Percentiles rank a stretch among this genome's conserved stretches.
Evolutionary conservation across 176 grass and related monocot genomes (phyloP).

Genomic region (Hyparrhenia diplandra): DNA sequence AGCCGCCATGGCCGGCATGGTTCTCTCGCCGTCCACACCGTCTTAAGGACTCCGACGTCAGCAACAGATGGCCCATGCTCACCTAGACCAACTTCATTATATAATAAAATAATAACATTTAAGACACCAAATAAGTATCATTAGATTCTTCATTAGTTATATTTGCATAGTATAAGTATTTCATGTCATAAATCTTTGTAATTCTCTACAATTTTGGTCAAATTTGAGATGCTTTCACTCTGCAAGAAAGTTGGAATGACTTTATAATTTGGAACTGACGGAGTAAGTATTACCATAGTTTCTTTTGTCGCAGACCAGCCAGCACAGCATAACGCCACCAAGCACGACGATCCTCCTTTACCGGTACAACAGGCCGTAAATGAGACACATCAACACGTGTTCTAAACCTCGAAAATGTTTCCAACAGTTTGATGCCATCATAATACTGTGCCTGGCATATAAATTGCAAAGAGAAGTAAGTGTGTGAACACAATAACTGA

Average conservation of each 20-base stretch:
- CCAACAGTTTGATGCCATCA: slow-evolving; percentile 90
- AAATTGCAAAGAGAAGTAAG: slow-evolving; percentile 24
- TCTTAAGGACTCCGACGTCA: too few relatives aligned
- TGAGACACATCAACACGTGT: slow-evolving; percentile 93
- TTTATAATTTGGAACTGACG: too few relatives aligned
- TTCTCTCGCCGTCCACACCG: too few relatives aligned
- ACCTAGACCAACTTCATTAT: too few relatives aligned
- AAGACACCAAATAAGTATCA: background rate
- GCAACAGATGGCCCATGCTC: too few relatives aligned
- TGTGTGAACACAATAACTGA: slow-evolving; percentile 4
- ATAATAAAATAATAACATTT: background rate
- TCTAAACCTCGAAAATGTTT: slow-evolving; percentile 90
- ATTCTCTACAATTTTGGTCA: background rate
- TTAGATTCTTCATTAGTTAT: background rate
- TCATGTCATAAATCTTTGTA: background rate
- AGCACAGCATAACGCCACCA: slow-evolving; percentile 98
- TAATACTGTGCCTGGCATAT: slow-evolving; percentile 88
- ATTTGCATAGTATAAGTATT: background rate
- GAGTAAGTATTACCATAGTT: slow-evolving; percentile 61
- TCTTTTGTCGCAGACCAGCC: slow-evolving; percentile 83
- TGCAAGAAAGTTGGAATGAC: too few relatives aligned
- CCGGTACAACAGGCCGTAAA: slow-evolving; percentile 75
- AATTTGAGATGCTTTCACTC: background rate
- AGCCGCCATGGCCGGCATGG: too few relatives aligned
- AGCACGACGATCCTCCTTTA: slow-evolving; percentile 69